Evolutionary conservation across 176 grass and related monocot genomes (phyloP).

Genomic region (Alloteropsis semialata): DNA sequence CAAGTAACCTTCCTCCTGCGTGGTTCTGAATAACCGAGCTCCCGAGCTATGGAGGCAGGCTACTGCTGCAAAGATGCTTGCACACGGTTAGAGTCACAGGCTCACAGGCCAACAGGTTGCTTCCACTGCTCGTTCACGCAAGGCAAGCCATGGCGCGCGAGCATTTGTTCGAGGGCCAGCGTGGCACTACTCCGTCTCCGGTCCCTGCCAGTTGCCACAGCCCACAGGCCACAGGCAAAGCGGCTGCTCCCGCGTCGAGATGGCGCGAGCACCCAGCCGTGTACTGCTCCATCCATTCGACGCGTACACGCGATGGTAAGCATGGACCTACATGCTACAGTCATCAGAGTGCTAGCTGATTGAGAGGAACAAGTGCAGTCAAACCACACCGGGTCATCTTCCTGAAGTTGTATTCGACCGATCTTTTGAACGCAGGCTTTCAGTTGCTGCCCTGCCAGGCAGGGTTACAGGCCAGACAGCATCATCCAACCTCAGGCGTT

Average conservation of each 20-base stretch:
- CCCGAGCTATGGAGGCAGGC: neutral
- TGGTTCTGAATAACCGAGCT: neutral
- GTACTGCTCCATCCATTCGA: neutral
- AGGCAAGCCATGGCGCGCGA: neutral
- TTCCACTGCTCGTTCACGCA: neutral
- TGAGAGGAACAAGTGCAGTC: neutral
- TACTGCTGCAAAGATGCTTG: neutral
- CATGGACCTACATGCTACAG: neutral
- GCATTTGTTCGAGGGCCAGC: neutral
- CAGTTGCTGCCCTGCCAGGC: too few species aligned
- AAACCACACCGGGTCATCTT: too few species aligned
- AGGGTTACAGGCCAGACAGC: too few species aligned
- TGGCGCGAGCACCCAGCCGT: slow-evolving; percentile 11
- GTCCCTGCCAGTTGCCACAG: too few species aligned
- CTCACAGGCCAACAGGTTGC: neutral
- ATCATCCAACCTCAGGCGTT: too few species aligned
- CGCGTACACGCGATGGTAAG: neutral
- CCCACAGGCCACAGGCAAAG: neutral
- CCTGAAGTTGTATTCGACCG: too few species aligned
- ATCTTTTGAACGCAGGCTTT: too few species aligned
- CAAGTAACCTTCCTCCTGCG: too few species aligned
- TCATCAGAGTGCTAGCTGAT: neutral
- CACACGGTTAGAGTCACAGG: neutral
- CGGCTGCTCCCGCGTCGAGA: neutral
- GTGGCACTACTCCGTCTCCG: neutral